Base-by-base conservation (phyloP, 2,329 filamentous ascomycete genomes). In the Plenodomus tracheiphilus region DNA sequence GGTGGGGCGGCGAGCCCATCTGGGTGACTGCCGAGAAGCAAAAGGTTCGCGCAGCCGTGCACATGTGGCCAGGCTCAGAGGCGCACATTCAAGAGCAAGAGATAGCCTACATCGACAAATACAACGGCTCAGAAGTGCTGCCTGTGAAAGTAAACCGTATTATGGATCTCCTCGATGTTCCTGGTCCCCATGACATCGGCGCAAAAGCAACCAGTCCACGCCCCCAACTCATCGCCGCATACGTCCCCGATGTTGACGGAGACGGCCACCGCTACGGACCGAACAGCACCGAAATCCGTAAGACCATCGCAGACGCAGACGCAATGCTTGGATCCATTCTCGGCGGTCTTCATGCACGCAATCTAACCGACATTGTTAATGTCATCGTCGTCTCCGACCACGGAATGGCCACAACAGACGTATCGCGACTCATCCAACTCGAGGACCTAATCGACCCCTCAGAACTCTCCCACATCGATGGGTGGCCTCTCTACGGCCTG, bases 51-150 rank as follows among this genome's bases (percentile, higher is more conserved):
- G 85, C 86, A 22, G 94, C 91, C 1, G 85, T 99, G 20, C 94
- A 99, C 70, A 99, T 99, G 94, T 99, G 94, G 94, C 94, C 94
- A 1, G 94, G 94, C 2, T 95, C 89, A 37, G 94, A 99, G 74
- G 92, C 92, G 5, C 86, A 91, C 69, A 88, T 96, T 52, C 79
- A 84, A 11, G 78, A 81, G n/a, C 77, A 86, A 16, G 85, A 92
- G 54, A 90, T 92, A 2, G 86, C 84, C 9, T 90, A 90, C 64
- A 71, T 97, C 41, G 94, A 97, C 75, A 87, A 85, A 62, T 99
- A 83, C 75, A 93, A 96, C 59, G 86, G 84, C 8, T 82, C 86
- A 0, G 92, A 97, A 74, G 69, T 77, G 25, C 79, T 99, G 1
- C 70, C 82, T 0, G 82, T 80, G 30, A 99, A 99, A 72, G 89